Base-by-base conservation (phyloP, 495 filamentous ascomycete genomes). In the Poronia punctata region DNA sequence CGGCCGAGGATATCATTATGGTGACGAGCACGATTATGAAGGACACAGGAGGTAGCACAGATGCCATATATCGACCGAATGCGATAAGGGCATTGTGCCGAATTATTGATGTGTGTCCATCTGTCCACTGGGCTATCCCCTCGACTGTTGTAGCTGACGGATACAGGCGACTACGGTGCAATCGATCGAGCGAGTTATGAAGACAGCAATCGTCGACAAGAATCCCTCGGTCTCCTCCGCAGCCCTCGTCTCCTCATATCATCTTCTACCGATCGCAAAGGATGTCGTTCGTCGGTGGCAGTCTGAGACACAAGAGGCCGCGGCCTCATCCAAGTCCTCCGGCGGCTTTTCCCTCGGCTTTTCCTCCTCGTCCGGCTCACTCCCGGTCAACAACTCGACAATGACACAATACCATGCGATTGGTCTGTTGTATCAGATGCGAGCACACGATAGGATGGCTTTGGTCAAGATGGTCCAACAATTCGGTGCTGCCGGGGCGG, bases 401-500 rank as follows among this genome's bases (percentile, higher is more conserved):
- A 97, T 96, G 88, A 86, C 85, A 31, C 92, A 99, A 63, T 99
- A 97, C 65, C 92, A 99, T 62, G 92, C 92, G 36, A 96, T 99
- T 70, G 92, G 93, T 33, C 77, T 99, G 24, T 64, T 99, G 31
- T 97, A 96, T 58, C 92, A 97, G 66, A 96, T 99, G 89, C 84
- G 92, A 54, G 84, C 84, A 41, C 87, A 95, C 49, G 92, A 99
- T 62, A 78, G 92, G 54, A 99, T 97, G 93, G 86, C 90, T 5
- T 65, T 99, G 50, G 92, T 97, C n/a, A 99, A 97, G 75, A 96
- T 99, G 93, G 92, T 97, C 10, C 92, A 99, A 65, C 93, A 97
- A 59, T 96, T 94, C 55, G 86, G 86, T 22, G 81, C 82, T 38
- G 83, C 90, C 6, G 88, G 90, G 30, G 87, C 84, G 17, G 83